Conservation (phyloP, 805 yeast species). For the Pichia ethanolica region DNA sequence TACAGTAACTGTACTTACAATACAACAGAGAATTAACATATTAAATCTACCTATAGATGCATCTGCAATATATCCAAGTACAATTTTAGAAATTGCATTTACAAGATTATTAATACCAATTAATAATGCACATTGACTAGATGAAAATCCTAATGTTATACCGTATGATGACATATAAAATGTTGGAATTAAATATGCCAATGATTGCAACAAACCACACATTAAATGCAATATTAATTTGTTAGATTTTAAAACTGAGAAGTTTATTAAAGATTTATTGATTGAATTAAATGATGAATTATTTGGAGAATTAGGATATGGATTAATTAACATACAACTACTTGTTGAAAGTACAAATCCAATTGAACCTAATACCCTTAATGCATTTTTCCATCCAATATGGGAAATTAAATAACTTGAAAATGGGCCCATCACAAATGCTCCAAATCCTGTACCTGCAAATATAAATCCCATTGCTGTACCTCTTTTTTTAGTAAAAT, state of each 20-base stretch:
- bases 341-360: slow-evolving; percentile 13
- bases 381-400: slow-evolving; percentile 33
- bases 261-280: background rate
- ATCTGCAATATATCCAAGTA: slow-evolving; percentile 37
- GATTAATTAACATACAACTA: slow-evolving; percentile 1
- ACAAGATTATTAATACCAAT: slow-evolving; percentile 30
- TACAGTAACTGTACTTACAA: slow-evolving; percentile 28
- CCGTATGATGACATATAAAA: slow-evolving; percentile 31
- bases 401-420: slow-evolving; percentile 31
- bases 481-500: slow-evolving; percentile 47
- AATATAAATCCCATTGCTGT: slow-evolving; percentile 34
- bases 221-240: slow-evolving; percentile 1
- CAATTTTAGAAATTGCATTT: slow-evolving; percentile 23
- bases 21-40: slow-evolving; percentile 32
- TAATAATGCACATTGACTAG: slow-evolving; percentile 28
- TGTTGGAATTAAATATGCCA: slow-evolving; percentile 30
- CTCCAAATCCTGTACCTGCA: slow-evolving; percentile 39
- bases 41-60: slow-evolving; percentile 32
- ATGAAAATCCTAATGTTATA: slow-evolving; percentile 25
- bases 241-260: slow-evolving; percentile 1
- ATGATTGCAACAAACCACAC: slow-evolving; percentile 26
- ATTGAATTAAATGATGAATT: background rate
- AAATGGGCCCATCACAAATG: slow-evolving; percentile 32
- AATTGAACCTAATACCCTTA: slow-evolving; percentile 27
- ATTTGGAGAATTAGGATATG: background rate